A percentile compares a stretch with the other conserved stretches of the same genome.
These are phyloP conservation scores for Boletus vermiculosoides DNA, from an alignment of 768 basidiomycete species.

Conservation along the genomic window DNA sequence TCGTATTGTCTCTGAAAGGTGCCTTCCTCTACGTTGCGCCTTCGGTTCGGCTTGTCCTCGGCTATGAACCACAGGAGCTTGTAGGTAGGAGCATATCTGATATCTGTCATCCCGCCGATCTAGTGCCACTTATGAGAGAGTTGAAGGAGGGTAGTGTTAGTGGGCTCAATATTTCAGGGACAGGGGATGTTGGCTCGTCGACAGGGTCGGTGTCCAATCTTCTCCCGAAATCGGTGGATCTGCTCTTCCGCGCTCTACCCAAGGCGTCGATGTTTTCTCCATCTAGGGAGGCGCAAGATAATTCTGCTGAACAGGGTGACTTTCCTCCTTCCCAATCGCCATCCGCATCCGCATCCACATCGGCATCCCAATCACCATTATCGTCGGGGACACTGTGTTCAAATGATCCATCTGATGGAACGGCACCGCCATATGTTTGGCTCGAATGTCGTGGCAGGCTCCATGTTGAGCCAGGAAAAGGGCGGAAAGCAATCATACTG, in stretches of 20 bases:
- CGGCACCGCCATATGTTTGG: slow-evolving; percentile 67
- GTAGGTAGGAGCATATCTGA: slow-evolving; percentile 76
- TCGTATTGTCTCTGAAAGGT: slow-evolving; percentile 91
- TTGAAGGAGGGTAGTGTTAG: slow-evolving; percentile 61
- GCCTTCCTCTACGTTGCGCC: slow-evolving; percentile 91
- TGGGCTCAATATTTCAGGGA: slow-evolving; percentile 16
- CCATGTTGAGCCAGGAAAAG: slow-evolving; percentile 91
- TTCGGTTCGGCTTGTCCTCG: slow-evolving; percentile 71
- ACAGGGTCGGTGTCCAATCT: slow-evolving; percentile 5
- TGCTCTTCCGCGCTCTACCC: slow-evolving; percentile 80
- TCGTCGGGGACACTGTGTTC: neutral
- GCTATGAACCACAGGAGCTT: slow-evolving; percentile 84
- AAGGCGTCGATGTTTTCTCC: slow-evolving; percentile 37
- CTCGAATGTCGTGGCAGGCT: slow-evolving; percentile 87
- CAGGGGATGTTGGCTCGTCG: slow-evolving; percentile 17
- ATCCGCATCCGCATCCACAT: neutral
- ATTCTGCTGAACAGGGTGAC: slow-evolving; percentile 1
- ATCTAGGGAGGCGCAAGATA: neutral
- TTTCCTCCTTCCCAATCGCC: slow-evolving; percentile 2
- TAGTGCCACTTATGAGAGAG: slow-evolving; percentile 88
- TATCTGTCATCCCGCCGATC: slow-evolving; percentile 85
- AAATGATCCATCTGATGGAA: neutral
- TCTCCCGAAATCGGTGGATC: slow-evolving; percentile 62
- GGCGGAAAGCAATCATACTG: slow-evolving; percentile 92
- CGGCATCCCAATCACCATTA: neutral